Percentiles rank a stretch among this genome's conserved stretches.
These are phyloP conservation scores for Kodamaea hsintzibuensis DNA, from an alignment of 805 yeast genomes.

Conservation along the genomic window DNA sequence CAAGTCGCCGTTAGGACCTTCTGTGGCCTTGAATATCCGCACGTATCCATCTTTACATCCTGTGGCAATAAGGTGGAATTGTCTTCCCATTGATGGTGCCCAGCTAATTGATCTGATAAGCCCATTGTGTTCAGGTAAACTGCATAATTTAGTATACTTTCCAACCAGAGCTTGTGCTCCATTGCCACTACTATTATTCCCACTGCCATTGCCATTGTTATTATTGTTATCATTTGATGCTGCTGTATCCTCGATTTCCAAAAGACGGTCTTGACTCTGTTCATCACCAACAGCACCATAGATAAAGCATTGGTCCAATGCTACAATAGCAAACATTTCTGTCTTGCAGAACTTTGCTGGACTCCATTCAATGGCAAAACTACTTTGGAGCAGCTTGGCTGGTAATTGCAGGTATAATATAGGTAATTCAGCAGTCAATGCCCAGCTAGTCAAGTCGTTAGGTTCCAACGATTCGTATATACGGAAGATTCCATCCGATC, in stretches of 20 bases:
- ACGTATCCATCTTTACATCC: slow-evolving; percentile 95
- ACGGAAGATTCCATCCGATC: slow-evolving; percentile 83
- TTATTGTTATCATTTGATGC: background rate
- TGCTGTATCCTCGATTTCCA: background rate
- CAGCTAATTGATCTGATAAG: slow-evolving; percentile 86
- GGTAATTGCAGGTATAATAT: slow-evolving; percentile 66
- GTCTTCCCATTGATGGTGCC: slow-evolving; percentile 96
- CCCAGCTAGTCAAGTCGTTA: slow-evolving; percentile 82
- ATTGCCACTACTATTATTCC: background rate
- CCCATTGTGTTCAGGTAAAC: slow-evolving; percentile 82
- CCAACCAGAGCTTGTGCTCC: slow-evolving; percentile 8
- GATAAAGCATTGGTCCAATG: slow-evolving; percentile 84
- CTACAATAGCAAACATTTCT: slow-evolving; percentile 82
- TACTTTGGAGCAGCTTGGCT: slow-evolving; percentile 78
- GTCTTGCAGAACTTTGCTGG: slow-evolving; percentile 72
- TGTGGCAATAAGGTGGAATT: slow-evolving; percentile 86
- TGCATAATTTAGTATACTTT: slow-evolving; percentile 56
- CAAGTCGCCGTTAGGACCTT: slow-evolving; percentile 31
- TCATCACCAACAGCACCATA: slow-evolving; percentile 38
- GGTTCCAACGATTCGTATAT: slow-evolving; percentile 90
- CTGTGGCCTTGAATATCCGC: slow-evolving; percentile 75
- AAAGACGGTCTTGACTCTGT: background rate
- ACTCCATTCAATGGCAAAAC: slow-evolving; percentile 87
- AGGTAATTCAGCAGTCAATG: slow-evolving; percentile 67
- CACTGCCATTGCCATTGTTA: background rate